phyloP scores from a whole-genome alignment of 2,329 filamentous ascomycete genomes.

The Huntiella omanensis region DNA sequence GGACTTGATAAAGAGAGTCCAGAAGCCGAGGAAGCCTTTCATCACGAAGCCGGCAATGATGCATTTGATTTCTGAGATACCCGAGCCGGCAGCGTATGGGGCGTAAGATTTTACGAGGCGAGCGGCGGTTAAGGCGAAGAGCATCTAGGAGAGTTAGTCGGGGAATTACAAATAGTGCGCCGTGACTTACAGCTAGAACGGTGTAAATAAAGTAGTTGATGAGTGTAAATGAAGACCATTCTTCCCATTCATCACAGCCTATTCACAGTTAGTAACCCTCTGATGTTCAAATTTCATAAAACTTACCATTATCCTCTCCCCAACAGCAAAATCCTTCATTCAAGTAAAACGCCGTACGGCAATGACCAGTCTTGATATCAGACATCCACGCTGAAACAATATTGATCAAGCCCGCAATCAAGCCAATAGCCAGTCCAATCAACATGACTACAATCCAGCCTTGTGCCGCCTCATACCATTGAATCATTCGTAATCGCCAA shows the following conservation, averaged over 20 bases:
- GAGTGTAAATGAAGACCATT: conserved; percentile 62
- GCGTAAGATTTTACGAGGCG: conserved; percentile 78
- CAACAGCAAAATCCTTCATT: conserved; percentile 98
- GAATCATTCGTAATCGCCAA: conserved; percentile 65
- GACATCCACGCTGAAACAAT: conserved; percentile 95
- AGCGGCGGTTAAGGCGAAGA: conserved; percentile 69
- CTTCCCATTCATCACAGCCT: conserved; percentile 77
- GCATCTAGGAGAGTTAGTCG: conserved; percentile 27
- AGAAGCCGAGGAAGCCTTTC: conserved; percentile 88
- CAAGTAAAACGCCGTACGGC: conserved; percentile 85
- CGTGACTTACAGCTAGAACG: conserved; percentile 48
- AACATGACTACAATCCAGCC: conserved; percentile 95
- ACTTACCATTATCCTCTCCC: conserved; percentile 66
- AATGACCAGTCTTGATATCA: conserved; percentile 92
- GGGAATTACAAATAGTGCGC: neutral
- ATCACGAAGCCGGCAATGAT: conserved; percentile 98
- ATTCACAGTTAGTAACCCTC: neutral
- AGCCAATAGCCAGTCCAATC: conserved; percentile 76
- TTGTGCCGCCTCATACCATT: conserved; percentile 89
- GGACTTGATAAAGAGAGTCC: conserved; percentile 88
- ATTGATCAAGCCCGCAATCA: conserved; percentile 85
- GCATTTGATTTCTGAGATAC: conserved; percentile 97
- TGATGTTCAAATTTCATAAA: neutral
- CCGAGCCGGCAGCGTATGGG: conserved; percentile 87
- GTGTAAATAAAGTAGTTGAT: conserved; percentile 82